phyloP scores from a whole-genome alignment of 169 alveolate genomes.

The Neospora caninum region DNA sequence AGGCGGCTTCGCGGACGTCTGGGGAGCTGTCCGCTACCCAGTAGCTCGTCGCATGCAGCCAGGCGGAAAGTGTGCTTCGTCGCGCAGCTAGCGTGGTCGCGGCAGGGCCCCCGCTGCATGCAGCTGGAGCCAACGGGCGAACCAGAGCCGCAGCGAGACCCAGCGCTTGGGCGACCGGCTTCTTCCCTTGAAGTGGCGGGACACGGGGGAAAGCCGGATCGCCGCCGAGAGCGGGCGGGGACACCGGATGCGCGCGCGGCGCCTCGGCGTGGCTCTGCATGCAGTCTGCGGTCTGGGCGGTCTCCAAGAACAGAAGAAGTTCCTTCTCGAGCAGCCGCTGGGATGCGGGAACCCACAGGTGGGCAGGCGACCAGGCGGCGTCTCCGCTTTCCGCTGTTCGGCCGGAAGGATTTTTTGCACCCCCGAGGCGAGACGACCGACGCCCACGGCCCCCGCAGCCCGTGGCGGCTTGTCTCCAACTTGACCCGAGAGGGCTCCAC shows the following conservation, averaged over 20 bases:
- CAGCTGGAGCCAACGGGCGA: neutral
- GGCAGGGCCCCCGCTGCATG: neutral
- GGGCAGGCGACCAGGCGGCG: too few relatives aligned
- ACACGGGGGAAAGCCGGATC: neutral
- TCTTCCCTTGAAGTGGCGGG: neutral
- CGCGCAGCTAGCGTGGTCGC: neutral
- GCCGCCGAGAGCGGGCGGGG: neutral
- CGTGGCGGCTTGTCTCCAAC: too few relatives aligned
- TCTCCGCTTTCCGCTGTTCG: too few relatives aligned
- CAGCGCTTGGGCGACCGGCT: neutral
- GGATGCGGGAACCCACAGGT: too few relatives aligned
- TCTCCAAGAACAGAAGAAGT: too few relatives aligned
- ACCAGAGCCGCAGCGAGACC: neutral
- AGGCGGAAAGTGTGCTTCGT: neutral
- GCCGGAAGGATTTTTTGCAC: too few relatives aligned
- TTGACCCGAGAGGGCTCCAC: too few relatives aligned
- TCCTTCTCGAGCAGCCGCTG: too few relatives aligned
- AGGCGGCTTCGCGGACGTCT: constrained; percentile 10
- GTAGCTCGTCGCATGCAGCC: neutral
- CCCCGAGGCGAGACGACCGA: too few relatives aligned
- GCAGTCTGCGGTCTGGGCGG: too few relatives aligned
- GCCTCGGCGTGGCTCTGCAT: too few relatives aligned
- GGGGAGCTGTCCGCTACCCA: neutral
- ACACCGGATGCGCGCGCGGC: neutral
- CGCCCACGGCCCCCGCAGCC: too few relatives aligned